A percentile compares a stretch with the other conserved stretches of the same genome.
Evolutionary conservation across 2,329 filamentous ascomycete genomes (phyloP).

Genomic region (Penicillium sclerotiorum): DNA sequence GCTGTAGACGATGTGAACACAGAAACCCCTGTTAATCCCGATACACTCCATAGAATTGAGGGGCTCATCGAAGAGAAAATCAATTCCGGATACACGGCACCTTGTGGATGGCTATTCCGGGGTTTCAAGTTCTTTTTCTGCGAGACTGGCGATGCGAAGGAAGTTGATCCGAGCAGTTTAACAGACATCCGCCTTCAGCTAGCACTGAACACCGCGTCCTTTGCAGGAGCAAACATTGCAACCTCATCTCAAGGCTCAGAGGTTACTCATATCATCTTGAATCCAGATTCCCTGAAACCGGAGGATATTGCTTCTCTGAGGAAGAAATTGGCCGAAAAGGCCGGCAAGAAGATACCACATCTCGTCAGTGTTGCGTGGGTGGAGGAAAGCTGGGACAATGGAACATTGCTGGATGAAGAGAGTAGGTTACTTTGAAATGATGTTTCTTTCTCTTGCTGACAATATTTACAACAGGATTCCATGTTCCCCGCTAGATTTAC

Average conservation of each 20-base stretch:
- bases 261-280: slow-evolving; percentile 74
- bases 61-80: slow-evolving; percentile 55
- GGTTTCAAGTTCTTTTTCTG: slow-evolving; percentile 50
- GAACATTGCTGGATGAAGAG: slow-evolving; percentile 80
- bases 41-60: slow-evolving; percentile 59
- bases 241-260: slow-evolving; percentile 54
- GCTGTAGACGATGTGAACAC: slow-evolving; percentile 19
- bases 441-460: too few relatives aligned
- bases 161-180: not conserved
- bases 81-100: slow-evolving; percentile 32
- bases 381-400: slow-evolving; percentile 75
- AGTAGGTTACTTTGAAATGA: slow-evolving; percentile 31
- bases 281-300: slow-evolving; percentile 47
- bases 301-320: slow-evolving; percentile 46
- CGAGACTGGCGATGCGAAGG: not conserved
- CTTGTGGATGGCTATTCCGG: slow-evolving; percentile 54
- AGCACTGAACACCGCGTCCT: slow-evolving; percentile 63
- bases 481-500: not conserved
- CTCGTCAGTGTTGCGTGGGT: slow-evolving; percentile 75
- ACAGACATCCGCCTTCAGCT: slow-evolving; percentile 40
- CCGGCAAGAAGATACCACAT: slow-evolving; percentile 61
- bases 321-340: slow-evolving; percentile 26
- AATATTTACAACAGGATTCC: not conserved
- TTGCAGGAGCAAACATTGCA: slow-evolving; percentile 66
- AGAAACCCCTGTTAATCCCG: slow-evolving; percentile 47